phyloP scores from a whole-genome alignment of 805 yeast genomes.

The Yamadazyma akitaensis region DNA sequence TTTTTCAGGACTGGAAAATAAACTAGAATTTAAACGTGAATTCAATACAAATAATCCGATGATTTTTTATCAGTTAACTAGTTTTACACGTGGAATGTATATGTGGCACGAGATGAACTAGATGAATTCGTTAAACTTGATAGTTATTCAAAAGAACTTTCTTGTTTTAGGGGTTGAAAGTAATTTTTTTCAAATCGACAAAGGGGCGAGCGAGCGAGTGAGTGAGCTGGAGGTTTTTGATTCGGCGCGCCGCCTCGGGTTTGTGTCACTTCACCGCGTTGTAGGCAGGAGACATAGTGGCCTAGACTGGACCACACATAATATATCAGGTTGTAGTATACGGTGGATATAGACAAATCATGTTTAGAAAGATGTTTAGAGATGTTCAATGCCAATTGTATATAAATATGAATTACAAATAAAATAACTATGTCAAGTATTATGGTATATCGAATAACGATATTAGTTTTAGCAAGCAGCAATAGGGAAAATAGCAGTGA shows the following conservation, averaged over 20 bases:
- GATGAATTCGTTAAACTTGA: slow-evolving; percentile 1
- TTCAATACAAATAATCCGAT: not conserved
- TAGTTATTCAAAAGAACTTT: slow-evolving; percentile 4
- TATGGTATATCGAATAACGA: too few species aligned
- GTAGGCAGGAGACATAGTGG: not conserved
- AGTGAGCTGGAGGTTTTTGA: slow-evolving; percentile 7
- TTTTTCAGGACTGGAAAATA: not conserved
- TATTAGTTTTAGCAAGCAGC: not conserved
- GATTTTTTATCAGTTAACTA: slow-evolving; percentile 1
- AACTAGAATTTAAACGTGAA: not conserved
- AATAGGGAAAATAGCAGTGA: not conserved
- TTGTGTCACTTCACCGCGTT: slow-evolving; percentile 8
- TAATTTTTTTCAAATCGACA: slow-evolving; percentile 11
- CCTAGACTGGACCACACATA: too few species aligned
- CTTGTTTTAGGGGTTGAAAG: slow-evolving; percentile 7
- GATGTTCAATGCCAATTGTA: not conserved
- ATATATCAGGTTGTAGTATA: too few species aligned
- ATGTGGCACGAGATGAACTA: not conserved
- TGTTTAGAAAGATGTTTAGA: too few species aligned
- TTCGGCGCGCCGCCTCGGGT: slow-evolving; percentile 3
- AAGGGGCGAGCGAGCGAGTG: slow-evolving; percentile 10
- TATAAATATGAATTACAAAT: not conserved
- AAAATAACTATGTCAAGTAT: not conserved
- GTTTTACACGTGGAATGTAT: not conserved
- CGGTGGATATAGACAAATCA: too few species aligned